Percentiles rank a stretch among this genome's conserved stretches.
Evolutionary conservation across 257 asterid species (phyloP).

Genomic region (Nicotiana paniculata): DNA sequence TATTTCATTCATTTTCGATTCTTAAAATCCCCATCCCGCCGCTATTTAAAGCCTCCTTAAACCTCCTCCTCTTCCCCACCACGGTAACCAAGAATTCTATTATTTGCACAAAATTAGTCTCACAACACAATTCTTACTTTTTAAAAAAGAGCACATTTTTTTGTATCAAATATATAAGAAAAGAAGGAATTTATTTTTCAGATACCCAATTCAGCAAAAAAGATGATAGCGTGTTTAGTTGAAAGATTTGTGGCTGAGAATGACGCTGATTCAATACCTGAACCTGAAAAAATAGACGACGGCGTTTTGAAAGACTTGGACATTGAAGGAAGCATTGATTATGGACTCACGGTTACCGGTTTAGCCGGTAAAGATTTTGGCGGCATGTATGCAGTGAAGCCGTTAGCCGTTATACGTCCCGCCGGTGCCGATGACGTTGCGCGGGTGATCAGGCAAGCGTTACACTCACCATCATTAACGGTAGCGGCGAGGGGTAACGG

Average conservation of each 20-base stretch:
- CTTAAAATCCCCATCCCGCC: not conserved
- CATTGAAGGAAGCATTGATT: slow-evolving; percentile 41
- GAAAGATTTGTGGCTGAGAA: slow-evolving; percentile 52
- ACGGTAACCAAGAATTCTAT: not conserved
- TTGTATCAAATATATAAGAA: not conserved
- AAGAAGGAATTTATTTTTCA: not conserved
- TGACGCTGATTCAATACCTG: slow-evolving; percentile 47
- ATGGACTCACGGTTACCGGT: slow-evolving; percentile 8
- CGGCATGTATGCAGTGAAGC: slow-evolving; percentile 44
- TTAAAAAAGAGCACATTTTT: not conserved
- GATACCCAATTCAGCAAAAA: not conserved
- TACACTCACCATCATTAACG: slow-evolving; percentile 47
- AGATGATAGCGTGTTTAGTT: slow-evolving; percentile 58
- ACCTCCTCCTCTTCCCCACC: not conserved
- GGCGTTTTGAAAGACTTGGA: slow-evolving; percentile 34
- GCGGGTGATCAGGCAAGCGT: slow-evolving; percentile 40
- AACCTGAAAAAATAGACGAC: slow-evolving; percentile 23
- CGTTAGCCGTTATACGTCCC: slow-evolving; percentile 61
- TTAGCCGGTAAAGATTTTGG: slow-evolving; percentile 67
- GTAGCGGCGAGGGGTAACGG: slow-evolving; percentile 98
- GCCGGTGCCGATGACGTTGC: slow-evolving; percentile 51
- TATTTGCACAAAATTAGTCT: not conserved
- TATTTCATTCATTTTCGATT: not conserved
- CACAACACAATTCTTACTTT: not conserved
- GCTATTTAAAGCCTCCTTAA: slow-evolving; percentile 11